Conservation (phyloP, 768 basidiomycete genomes). For the Termitomyces sp. region DNA sequence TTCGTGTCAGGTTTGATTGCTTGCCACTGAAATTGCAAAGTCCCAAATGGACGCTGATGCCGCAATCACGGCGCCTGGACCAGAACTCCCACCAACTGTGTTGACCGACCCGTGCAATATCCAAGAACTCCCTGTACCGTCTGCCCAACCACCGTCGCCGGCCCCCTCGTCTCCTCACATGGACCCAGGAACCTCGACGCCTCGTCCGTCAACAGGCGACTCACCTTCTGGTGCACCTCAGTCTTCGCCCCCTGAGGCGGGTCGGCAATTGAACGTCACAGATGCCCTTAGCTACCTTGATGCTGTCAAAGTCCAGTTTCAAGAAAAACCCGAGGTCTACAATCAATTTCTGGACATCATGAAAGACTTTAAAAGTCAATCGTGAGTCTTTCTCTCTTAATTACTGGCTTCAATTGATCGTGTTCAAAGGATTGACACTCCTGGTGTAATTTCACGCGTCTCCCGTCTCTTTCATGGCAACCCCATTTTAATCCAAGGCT, state of each 20-base stretch:
- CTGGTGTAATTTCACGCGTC: constrained; percentile 94
- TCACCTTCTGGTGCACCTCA: constrained; percentile 22
- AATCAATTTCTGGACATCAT: constrained; percentile 94
- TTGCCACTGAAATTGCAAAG: constrained; percentile 8
- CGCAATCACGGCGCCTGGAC: constrained; percentile 13
- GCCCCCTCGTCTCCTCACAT: constrained; percentile 7
- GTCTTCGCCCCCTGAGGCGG: constrained; percentile 27
- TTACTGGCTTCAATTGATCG: background rate
- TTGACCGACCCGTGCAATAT: constrained; percentile 7
- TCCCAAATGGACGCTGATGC: constrained; percentile 19
- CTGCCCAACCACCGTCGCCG: background rate
- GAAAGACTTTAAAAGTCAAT: constrained; percentile 99
- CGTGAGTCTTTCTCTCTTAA: constrained; percentile 43
- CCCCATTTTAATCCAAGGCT: constrained; percentile 87
- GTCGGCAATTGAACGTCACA: constrained; percentile 80
- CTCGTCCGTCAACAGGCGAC: constrained; percentile 30
- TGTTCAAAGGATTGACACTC: constrained; percentile 81
- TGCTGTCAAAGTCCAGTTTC: constrained; percentile 89
- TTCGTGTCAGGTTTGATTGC: constrained; percentile 10
- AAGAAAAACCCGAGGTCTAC: constrained; percentile 88
- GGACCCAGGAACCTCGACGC: constrained; percentile 19
- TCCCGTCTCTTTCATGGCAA: constrained; percentile 90
- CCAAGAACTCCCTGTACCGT: constrained; percentile 4
- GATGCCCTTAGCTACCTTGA: constrained; percentile 93
- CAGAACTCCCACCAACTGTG: constrained; percentile 15